Percentiles rank a stretch among this genome's conserved stretches.
These are phyloP conservation scores for Suillus variegatus DNA, from an alignment of 768 basidiomycete genomes.

Conservation along the genomic window DNA sequence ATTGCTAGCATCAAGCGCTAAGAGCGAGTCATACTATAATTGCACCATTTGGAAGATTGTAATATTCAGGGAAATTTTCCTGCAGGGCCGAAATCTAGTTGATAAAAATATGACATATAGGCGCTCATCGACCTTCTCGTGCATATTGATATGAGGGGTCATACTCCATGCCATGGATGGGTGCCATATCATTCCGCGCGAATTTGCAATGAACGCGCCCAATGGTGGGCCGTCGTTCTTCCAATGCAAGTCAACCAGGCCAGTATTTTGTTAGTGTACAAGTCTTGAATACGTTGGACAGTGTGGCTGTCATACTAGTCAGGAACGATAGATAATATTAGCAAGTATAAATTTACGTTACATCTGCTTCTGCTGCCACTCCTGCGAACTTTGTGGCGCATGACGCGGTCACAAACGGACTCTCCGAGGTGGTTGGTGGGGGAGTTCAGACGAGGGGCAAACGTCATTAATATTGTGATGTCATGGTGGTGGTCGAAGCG, in stretches of 20 bases:
- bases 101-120: background rate
- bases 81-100: constrained; percentile 2
- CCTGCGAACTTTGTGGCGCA: background rate
- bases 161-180: background rate
- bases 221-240: background rate
- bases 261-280: background rate
- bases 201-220: background rate
- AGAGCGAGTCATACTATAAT: background rate
- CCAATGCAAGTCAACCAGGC: background rate
- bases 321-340: background rate
- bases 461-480: background rate
- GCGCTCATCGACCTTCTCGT: background rate
- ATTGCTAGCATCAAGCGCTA: background rate
- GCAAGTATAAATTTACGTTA: background rate
- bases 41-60: background rate
- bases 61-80: background rate
- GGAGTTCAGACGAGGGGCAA: background rate
- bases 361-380: background rate
- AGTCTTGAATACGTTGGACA: background rate
- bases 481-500: background rate
- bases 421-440: background rate
- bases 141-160: background rate
- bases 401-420: background rate
- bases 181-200: background rate
- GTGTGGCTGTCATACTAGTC: background rate